Base-by-base conservation (phyloP, 2,329 filamentous ascomycete genomes). In the Cryphonectria carpinicola region DNA sequence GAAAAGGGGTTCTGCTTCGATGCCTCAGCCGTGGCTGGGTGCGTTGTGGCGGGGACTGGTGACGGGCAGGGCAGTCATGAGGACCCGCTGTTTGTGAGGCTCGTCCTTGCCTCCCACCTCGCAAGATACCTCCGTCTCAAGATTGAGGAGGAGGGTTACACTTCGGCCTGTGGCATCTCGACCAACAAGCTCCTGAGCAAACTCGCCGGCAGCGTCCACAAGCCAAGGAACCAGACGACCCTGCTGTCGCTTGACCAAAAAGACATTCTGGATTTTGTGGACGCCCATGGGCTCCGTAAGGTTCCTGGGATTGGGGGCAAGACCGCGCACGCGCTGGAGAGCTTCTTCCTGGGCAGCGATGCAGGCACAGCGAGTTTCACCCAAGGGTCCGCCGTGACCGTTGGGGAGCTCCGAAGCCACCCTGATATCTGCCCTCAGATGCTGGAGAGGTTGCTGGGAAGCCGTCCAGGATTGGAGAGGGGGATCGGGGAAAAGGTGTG, bases 161-260 rank as follows among this genome's bases (percentile, higher is more conserved):
- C 94, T 0, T 92, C 92, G 39, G 95, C 95, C 0, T 94, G 93
- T 58, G 95, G 95, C 4, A 89, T 98, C 32, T 92, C 94, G 2
- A 97, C 93, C 0, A 95, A 92, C 77, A 98, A 98, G 80, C 81
- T 95, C 6, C 84, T 97, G 14, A 90, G 93, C 71, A 98, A 98
- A 80, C 86, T 98, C 19, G 93, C 90, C 13, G 95, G 95, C 17
- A 92, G 89, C 78, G 84, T 91, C 71, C 89, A 98, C 79, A 98
- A 98, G 81, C 95, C 95, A 0, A 90, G 91, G 71, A 92, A 89
- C 72, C 96, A 98, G 80, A 98, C 95, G 0, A 94, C 93, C 0
- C 83, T 98, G 10, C 81, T 97, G 60, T 90, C 92, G 6, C 88
- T 92, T 1, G 87, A 88, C 68, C 82, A 84, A 3, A 75, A 81